Base-by-base conservation (phyloP, 2,329 filamentous ascomycete genomes). In the Penicillium digitatum region DNA sequence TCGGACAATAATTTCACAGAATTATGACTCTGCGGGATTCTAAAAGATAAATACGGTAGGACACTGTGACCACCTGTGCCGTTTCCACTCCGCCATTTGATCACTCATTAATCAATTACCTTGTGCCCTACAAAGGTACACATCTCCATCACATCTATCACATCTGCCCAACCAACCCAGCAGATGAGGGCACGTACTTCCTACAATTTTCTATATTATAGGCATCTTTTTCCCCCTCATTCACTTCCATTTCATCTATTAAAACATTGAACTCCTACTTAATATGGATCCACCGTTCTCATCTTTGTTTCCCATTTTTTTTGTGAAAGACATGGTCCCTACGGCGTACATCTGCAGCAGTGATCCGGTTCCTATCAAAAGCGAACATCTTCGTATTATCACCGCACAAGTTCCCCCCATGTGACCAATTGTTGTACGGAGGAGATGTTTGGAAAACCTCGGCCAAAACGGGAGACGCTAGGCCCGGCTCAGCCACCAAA, bases 21-120 rank as follows among this genome's bases (percentile, higher is more conserved):
- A 62, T 66, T 64, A 65, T 71, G 68, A 71, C 67, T 70, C 68
- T 67, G 60, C 60, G 57, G 52, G 51, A 57, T 62, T 62, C 31
- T 45, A 54, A 54, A 53, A 54, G 37, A 54, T 47, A 45, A 45
- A 56, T 67, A 60, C 69, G 69, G 68, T 26, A 55, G 49, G 50
- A 48, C 50, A 47, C n/a, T 55, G 32, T 16, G 53, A 66, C 69
- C 68, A 69, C 27, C 34, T 58, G 32, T 54, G 62, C 61, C 32
- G 18, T 63, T 63, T 54, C 50, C 50, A 61, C 61, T 60, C 46
- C 62, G 52, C 60, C 59, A 54, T 54, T 27, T 16, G 42, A 20
- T 1, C 16, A 27, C 22, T n/a, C 8, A 7, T 44, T 35, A 7
- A 18, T 34, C 50, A 52, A 32, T 52, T 52, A 43, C 27, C 43